Evolutionary conservation across 2,329 filamentous ascomycete genomes (phyloP), one percentile per base, ranked within the genome.

Genomic region (Tolypocladium guangdongense): DNA sequence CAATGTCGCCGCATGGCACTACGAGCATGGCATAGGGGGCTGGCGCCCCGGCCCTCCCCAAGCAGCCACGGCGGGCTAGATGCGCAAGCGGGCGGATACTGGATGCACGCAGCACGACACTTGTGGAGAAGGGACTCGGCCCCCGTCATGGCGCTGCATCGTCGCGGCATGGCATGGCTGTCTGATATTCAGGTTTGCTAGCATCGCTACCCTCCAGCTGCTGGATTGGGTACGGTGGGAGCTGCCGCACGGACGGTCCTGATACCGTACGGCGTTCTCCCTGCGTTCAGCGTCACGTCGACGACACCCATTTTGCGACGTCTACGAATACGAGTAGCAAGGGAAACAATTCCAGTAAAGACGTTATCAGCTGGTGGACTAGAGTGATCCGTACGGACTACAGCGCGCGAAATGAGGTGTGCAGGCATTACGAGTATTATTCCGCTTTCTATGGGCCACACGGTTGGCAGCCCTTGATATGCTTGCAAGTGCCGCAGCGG

Each of bases 91-190:
- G 30, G 51, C 51, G 51, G 51, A 52, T 52, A 18, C 39, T 10
- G 30, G 20, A 46, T 41, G 51, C 18, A 33, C 8, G 24, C 41
- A 32, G 38, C 51, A 48, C 43, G 51, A 46, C 51, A 33, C 32
- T 30, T 20, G 41, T 38, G 41, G 41, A 35, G 51, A 7, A 32
- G 24, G 20, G 22, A 30, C 35, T 39, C 39, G 36, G 30, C 22
- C 55, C 56, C 59, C 57, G 55, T 53, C 57, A 58, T 52, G 37
- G 24, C 38, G 49, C 49, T 43, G 38, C 50, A 36, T 41, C 50
- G 36, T 16, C 20, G 49, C 43, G 24, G 49, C 22, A 33, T 50
- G 27, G 24, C 3, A n/a, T 12, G 8, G 36, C 0, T n/a, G 49
- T 3, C 49, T 35, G 38, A 33, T 32, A n/a, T 12, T 47, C 18